Evolutionary conservation across 129 eudicot species (phyloP), one percentile per base, ranked within the genome.

Genomic region (Erigeron canadensis): DNA sequence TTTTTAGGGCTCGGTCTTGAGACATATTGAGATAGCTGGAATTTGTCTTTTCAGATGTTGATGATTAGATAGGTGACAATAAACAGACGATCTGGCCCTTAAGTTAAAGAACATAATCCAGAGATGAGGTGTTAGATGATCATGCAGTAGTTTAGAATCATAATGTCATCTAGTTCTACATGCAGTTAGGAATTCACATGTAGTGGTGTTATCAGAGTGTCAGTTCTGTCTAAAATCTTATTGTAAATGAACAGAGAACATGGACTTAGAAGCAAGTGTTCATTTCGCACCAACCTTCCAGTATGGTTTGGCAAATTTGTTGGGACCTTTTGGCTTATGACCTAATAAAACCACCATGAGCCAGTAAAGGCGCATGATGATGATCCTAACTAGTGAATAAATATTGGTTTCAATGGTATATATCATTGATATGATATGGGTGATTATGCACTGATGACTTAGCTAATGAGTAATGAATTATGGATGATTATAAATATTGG

Each of bases 41-140:
- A 59, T 63, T 71, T 55, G 22, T 48, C 7, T 53, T 60, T 21
- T 59, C 38, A 68, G 74, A 68, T 60, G 72, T 45, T 79, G 44
- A 65, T 65, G 67, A 64, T 67, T 73, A 73, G 75, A n/a, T 79
- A 79, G 75, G 70, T 47, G 74, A 48, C 55, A 9, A n/a, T 21
- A 37, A 68, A 46, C 41, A 37, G 58, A 56, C 42, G 77, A 21
- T 34, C 67, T 71, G 61, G 61, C 40, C 13, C 18, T 44, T 53
- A 67, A 59, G 55, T 45, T 18, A 15, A 70, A 62, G 65, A 63
- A 12, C 65, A 50, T 17, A 50, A 50, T 50, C 45, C 57, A 54
- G 40, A 75, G 47, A 44, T 60, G 58, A 8, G 23, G 45, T 41
- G 22, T 70, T 77, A 51, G 21, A 60, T 61, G 70, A 61, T 44